These are phyloP conservation scores for Apodospora peruviana DNA, from an alignment of 495 filamentous ascomycete species.

Conservation along the genomic window DNA sequence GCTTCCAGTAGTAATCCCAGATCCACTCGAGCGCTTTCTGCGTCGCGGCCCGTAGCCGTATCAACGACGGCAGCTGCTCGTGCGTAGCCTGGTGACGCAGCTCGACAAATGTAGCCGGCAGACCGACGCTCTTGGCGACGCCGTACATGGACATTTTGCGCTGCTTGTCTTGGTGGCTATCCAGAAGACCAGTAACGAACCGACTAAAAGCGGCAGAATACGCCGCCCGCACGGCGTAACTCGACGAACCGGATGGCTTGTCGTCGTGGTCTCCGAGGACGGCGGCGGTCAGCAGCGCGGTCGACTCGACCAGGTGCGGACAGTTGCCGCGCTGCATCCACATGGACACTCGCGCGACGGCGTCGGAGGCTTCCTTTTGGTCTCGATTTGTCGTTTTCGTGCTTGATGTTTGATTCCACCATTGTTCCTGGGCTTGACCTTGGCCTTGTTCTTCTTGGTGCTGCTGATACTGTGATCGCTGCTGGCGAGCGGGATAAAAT, in stretches of 20 bases:
- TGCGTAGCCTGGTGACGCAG: constrained; percentile 87
- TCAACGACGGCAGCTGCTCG: constrained; percentile 71
- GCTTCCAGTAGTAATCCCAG: constrained; percentile 79
- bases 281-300: constrained; percentile 69
- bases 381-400: constrained; percentile 4
- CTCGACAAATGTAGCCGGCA: constrained; percentile 84
- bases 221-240: constrained; percentile 39
- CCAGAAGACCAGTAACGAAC: constrained; percentile 87
- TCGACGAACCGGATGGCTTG: constrained; percentile 13
- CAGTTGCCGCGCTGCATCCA: constrained; percentile 66
- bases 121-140: constrained; percentile 65
- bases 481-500: constrained; percentile 50
- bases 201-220: constrained; percentile 46
- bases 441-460: not conserved
- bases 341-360: constrained; percentile 45
- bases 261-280: constrained; percentile 54
- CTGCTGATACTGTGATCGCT: not conserved
- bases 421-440: constrained; percentile 4
- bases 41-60: constrained; percentile 60
- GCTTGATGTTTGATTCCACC: no score
- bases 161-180: constrained; percentile 62
- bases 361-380: constrained; percentile 14
- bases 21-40: constrained; percentile 73
- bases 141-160: constrained; percentile 78
- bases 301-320: constrained; percentile 77